Conservation (phyloP, 495 filamentous ascomycete genomes). For the Aspergillus egyptiacus region DNA sequence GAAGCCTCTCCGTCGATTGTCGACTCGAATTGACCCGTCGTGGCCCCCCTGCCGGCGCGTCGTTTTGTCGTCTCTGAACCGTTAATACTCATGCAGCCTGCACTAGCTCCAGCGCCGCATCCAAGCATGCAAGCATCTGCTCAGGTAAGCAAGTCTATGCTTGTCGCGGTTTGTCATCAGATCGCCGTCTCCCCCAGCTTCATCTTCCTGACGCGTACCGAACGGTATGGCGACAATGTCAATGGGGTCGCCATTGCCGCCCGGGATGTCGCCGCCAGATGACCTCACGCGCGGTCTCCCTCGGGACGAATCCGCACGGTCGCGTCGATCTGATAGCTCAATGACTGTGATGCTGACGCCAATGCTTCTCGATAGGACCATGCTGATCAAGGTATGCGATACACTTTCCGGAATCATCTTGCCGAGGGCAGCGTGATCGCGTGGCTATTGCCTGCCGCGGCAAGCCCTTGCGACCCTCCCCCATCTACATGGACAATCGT, state of each 20-base stretch:
- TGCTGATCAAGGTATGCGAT: constrained; percentile 48
- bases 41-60: constrained; percentile 18
- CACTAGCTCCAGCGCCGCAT: constrained; percentile 53
- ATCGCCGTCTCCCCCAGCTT: constrained; percentile 22
- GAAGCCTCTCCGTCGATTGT: neutral
- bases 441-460: neutral
- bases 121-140: constrained; percentile 50
- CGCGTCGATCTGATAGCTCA: constrained; percentile 5
- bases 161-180: constrained; percentile 42
- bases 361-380: constrained; percentile 36
- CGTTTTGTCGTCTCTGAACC: constrained; percentile 12
- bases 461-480: neutral
- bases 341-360: constrained; percentile 7
- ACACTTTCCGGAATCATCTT: neutral
- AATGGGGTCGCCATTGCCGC: constrained; percentile 7
- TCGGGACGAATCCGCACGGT: neutral
- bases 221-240: neutral
- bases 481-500: neutral
- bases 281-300: constrained; percentile 3
- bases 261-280: neutral
- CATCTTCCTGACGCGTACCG: constrained; percentile 2
- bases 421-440: neutral
- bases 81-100: constrained; percentile 47
- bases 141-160: constrained; percentile 47
- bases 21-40: constrained; percentile 14